Evolutionary conservation across 805 yeast species (phyloP).

Genomic region (Sugiyamaella chiloensis): DNA sequence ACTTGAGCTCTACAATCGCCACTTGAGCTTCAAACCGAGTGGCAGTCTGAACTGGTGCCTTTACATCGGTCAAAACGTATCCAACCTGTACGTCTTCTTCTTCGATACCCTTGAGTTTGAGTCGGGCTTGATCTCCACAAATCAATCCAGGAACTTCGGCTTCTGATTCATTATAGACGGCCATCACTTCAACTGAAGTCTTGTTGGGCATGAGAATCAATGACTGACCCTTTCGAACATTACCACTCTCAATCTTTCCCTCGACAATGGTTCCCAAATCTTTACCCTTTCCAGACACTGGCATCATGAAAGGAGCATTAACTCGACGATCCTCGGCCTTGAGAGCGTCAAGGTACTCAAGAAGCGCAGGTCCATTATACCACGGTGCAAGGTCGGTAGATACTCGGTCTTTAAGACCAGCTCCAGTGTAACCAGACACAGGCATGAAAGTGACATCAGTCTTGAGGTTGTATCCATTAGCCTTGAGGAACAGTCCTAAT

Average conservation of each 20-base stretch:
- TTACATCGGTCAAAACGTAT: conserved; percentile 81
- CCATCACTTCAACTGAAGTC: conserved; percentile 73
- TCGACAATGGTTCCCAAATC: conserved; percentile 97
- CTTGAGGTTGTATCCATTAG: conserved; percentile 80
- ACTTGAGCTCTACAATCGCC: conserved; percentile 93
- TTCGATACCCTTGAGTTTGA: conserved; percentile 91
- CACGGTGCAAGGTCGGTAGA: conserved; percentile 73
- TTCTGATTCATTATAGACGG: conserved; percentile 93
- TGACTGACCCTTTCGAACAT: conserved; percentile 71
- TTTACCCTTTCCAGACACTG: conserved; percentile 90
- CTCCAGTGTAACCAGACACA: conserved; percentile 96
- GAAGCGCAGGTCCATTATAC: conserved; percentile 89
- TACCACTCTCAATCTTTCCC: conserved; percentile 97
- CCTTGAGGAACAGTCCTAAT: conserved; percentile 65
- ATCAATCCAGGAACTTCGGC: conserved; percentile 84
- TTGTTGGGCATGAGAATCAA: conserved; percentile 92
- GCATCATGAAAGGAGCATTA: conserved; percentile 96
- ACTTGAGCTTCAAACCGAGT: conserved; percentile 92
- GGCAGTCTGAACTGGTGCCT: conserved; percentile 86
- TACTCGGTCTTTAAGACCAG: conserved; percentile 88
- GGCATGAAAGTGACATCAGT: conserved; percentile 92
- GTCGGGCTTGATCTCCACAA: conserved; percentile 96
- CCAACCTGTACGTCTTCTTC: conserved; percentile 95
- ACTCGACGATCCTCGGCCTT: conserved; percentile 78
- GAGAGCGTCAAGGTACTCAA: conserved; percentile 85